These are phyloP conservation scores for Leersia perrieri DNA, from an alignment of 176 grass and related monocot genomes.

Conservation along the genomic window DNA sequence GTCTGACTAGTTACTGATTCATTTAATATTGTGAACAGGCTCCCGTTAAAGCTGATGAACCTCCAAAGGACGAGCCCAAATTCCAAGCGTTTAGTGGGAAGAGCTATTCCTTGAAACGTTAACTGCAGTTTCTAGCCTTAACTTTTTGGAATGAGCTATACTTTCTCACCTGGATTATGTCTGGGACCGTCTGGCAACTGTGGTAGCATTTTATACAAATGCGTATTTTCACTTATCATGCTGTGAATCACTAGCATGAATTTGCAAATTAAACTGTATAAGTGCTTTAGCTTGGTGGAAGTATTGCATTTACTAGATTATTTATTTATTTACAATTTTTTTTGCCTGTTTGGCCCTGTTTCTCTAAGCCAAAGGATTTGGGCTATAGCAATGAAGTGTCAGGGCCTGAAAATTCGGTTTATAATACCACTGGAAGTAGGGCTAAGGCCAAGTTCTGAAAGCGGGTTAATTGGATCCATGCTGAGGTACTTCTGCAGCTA, in stretches of 20 bases:
- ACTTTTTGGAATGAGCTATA: not conserved
- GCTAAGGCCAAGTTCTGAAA: no score
- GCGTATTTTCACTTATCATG: conserved; percentile 5
- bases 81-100: conserved; percentile 80
- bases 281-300: conserved; percentile 21
- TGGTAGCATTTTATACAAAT: conserved; percentile 21
- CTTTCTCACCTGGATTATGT: not conserved
- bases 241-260: conserved; percentile 14
- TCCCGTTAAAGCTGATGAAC: conserved; percentile 44
- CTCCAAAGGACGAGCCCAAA: conserved; percentile 60
- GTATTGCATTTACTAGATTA: not conserved
- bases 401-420: not conserved
- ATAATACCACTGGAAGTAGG: not conserved
- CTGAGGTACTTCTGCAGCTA: not conserved
- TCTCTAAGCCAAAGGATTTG: not conserved
- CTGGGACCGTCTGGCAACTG: not conserved
- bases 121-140: not conserved
- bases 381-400: not conserved
- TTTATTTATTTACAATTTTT: not conserved
- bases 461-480: not conserved
- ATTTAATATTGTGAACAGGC: conserved; percentile 34
- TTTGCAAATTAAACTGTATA: conserved; percentile 23
- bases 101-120: conserved; percentile 73
- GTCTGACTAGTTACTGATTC: not conserved
- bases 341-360: not conserved